Evolutionary conservation across 208 protist species (phyloP).

Genomic region (Perkinsela sp.): DNA sequence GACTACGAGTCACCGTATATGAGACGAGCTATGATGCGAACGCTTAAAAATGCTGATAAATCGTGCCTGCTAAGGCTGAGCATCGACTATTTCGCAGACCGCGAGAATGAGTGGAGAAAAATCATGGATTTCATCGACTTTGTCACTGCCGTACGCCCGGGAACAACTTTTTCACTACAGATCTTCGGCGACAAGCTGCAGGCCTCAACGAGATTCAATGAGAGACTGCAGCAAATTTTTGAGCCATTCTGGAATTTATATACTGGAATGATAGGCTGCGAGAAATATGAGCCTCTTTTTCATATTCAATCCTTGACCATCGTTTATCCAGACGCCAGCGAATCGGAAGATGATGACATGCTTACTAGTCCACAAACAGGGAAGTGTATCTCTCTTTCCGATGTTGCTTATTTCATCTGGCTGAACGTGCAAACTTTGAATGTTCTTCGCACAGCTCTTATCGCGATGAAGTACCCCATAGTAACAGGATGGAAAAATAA

Average conservation of each 20-base stretch:
- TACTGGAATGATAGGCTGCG: background rate
- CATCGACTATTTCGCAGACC: background rate
- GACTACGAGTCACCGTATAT: background rate
- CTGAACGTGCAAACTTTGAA: background rate
- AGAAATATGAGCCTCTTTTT: background rate
- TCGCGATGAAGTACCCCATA: too few relatives aligned
- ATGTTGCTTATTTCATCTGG: background rate
- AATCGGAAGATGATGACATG: background rate
- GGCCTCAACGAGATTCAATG: background rate
- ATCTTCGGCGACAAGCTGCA: background rate
- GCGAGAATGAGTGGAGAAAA: background rate
- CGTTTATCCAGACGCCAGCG: background rate
- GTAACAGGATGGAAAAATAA: too few relatives aligned
- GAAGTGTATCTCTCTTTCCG: background rate
- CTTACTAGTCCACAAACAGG: background rate
- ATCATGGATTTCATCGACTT: background rate
- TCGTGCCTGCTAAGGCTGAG: background rate
- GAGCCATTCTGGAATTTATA: background rate
- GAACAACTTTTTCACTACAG: background rate
- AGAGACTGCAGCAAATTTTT: background rate
- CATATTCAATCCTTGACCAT: background rate
- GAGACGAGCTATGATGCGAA: background rate
- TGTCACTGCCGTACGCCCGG: background rate
- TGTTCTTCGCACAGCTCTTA: too few relatives aligned
- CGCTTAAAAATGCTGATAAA: background rate